phyloP scores from a whole-genome alignment of 345 rosid genomes.

The Ailanthus altissimus region DNA sequence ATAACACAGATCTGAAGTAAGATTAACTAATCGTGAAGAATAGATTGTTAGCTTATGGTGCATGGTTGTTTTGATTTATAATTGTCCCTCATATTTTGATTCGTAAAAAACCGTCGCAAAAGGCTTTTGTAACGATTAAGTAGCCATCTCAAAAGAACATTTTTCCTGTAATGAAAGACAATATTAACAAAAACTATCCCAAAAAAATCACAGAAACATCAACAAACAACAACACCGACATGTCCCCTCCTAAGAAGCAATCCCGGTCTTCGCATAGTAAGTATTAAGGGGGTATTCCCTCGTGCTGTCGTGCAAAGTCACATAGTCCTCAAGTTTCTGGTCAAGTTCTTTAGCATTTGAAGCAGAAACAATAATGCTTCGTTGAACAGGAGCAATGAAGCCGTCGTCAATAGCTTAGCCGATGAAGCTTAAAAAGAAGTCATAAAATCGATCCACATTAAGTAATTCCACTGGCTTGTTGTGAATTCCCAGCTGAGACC shows the following conservation, averaged over 20 bases:
- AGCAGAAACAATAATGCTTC: constrained; percentile 62
- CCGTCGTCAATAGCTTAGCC: constrained; percentile 60
- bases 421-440: constrained; percentile 41
- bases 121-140: too few relatives aligned
- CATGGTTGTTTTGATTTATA: too few relatives aligned
- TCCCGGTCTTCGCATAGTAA: constrained; percentile 44
- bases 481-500: constrained; percentile 63
- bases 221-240: too few relatives aligned
- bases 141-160: too few relatives aligned
- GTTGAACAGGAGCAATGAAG: constrained; percentile 52
- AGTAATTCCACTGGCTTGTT: constrained; percentile 58
- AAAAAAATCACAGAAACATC: too few relatives aligned
- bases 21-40: too few relatives aligned
- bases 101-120: too few relatives aligned
- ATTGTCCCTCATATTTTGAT: too few relatives aligned
- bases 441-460: constrained; percentile 54
- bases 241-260: constrained; percentile 36
- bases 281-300: constrained; percentile 41
- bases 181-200: too few relatives aligned
- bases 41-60: too few relatives aligned
- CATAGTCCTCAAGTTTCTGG: constrained; percentile 70
- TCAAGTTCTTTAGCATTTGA: constrained; percentile 52
- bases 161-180: too few relatives aligned
- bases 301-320: constrained; percentile 55
- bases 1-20: too few relatives aligned